Conservation (phyloP, 768 basidiomycete genomes). For the Floccularia luteovirens region DNA sequence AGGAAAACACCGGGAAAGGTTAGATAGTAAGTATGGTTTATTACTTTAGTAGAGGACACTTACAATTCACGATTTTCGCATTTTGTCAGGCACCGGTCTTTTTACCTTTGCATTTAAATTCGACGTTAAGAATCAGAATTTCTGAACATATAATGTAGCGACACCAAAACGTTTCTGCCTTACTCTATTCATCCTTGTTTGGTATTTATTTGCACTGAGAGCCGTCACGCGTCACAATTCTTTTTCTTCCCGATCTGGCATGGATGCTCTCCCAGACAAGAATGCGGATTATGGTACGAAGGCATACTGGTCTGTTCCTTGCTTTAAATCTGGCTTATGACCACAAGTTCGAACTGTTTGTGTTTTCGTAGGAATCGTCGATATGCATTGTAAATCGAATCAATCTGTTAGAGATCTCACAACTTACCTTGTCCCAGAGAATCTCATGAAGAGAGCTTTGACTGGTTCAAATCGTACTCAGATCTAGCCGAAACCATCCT, state of each 20-base stretch:
- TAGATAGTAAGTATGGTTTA: too few species aligned
- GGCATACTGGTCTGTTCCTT: conserved; percentile 52
- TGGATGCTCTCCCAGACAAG: conserved; percentile 36
- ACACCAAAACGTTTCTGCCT: too few species aligned
- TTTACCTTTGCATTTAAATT: background rate
- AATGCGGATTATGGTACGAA: conserved; percentile 66
- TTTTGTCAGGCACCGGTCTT: too few species aligned
- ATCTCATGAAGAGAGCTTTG: conserved; percentile 51
- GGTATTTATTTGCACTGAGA: too few species aligned
- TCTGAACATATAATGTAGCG: too few species aligned
- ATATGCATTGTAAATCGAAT: conserved; percentile 51
- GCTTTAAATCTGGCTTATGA: background rate
- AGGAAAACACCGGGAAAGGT: too few species aligned
- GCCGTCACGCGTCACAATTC: too few species aligned
- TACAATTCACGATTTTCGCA: too few species aligned
- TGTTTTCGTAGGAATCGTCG: conserved; percentile 55
- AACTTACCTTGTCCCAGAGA: conserved; percentile 33
- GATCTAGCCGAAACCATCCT: conserved; percentile 61
- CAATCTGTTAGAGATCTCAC: background rate
- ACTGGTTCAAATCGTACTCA: conserved; percentile 83
- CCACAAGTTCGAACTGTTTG: conserved; percentile 3
- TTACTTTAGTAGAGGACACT: too few species aligned
- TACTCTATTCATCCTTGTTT: too few species aligned
- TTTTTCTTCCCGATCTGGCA: too few species aligned
- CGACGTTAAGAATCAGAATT: too few species aligned